Conservation (phyloP, 2,329 filamentous ascomycete species). For the Diaporthe sp. region DNA sequence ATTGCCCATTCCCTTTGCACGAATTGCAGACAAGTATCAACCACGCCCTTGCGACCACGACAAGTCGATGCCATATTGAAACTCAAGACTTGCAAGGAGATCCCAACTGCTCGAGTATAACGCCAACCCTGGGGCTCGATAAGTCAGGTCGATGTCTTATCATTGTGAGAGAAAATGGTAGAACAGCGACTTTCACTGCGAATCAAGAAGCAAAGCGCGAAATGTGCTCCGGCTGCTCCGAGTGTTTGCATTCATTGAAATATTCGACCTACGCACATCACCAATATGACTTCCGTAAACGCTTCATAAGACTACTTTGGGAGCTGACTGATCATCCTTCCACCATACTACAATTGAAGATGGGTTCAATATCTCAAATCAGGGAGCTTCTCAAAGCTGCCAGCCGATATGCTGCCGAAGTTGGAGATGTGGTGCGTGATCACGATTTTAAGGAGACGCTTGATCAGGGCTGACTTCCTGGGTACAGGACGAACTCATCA, state of each 20-base stretch:
- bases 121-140: rapidly evolving
- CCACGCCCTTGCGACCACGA: background rate
- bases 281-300: background rate
- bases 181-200: background rate
- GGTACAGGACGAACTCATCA: background rate
- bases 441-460: rapidly evolving
- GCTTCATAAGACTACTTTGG: background rate
- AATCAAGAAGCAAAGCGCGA: background rate
- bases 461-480: background rate
- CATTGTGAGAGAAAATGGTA: rapidly evolving
- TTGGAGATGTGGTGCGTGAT: background rate
- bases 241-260: background rate
- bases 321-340: background rate
- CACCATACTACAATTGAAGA: background rate
- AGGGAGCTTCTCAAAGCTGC: background rate
- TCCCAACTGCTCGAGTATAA: background rate
- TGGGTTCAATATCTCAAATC: background rate
- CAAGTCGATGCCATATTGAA: background rate
- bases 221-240: background rate
- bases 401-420: background rate
- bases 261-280: background rate
- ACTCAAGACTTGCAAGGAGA: background rate
- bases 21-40: background rate
- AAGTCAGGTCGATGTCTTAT: background rate
- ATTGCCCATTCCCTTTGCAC: background rate